Conservation (phyloP, 2,329 filamentous ascomycete genomes). For the Diaporthe sp. region DNA sequence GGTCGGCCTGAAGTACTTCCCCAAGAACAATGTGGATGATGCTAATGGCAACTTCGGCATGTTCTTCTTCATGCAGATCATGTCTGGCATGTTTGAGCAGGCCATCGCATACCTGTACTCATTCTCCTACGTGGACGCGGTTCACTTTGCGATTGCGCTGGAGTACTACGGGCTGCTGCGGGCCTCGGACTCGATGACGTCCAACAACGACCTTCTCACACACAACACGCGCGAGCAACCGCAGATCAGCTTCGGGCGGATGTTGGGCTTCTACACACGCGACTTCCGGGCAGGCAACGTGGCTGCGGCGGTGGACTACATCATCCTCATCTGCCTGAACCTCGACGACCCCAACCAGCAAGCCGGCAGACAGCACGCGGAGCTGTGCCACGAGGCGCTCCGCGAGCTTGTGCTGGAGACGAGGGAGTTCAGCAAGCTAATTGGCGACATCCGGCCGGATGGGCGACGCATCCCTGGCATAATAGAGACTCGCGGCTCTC, state of each 20-base stretch:
- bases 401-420: conserved; percentile 97
- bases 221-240: conserved; percentile 77
- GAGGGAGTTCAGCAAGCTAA: conserved; percentile 91
- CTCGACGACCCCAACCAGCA: conserved; percentile 70
- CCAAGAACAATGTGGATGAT: conserved; percentile 83
- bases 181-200: conserved; percentile 83
- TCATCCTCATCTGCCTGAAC: conserved; percentile 92
- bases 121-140: conserved; percentile 92
- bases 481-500: conserved; percentile 85
- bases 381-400: conserved; percentile 90
- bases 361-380: conserved; percentile 81
- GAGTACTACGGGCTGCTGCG: conserved; percentile 91
- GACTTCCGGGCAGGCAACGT: conserved; percentile 95
- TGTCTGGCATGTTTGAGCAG: conserved; percentile 94
- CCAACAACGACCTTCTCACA: conserved; percentile 77
- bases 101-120: conserved; percentile 92
- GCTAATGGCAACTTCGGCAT: conserved; percentile 83
- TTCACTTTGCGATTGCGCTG: conserved; percentile 93
- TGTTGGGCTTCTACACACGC: conserved; percentile 94
- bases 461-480: conserved; percentile 87
- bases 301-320: conserved; percentile 92
- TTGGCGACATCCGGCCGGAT: conserved; percentile 91
- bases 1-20: conserved; percentile 92
- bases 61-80: conserved; percentile 92
- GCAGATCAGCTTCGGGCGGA: conserved; percentile 93